Evolutionary conservation across 2,329 filamentous ascomycete species (phyloP), one percentile per base, ranked within the genome.

Genomic region (Penicillium carneum): DNA sequence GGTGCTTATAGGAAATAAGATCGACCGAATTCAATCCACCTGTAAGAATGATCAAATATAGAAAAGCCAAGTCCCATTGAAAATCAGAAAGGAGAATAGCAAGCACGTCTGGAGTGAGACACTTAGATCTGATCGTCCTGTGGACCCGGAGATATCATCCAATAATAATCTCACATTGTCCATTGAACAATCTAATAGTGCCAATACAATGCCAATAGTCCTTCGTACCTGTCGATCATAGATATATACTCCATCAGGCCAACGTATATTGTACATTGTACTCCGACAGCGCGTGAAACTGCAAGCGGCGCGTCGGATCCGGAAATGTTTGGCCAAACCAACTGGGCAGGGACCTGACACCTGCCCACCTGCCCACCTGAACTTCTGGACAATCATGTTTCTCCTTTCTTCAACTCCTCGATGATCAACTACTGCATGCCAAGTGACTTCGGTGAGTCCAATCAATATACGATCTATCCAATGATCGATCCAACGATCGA

Each of bases 1-100:
- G 68, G 69, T 20, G 71, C 70, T 38, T 72, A 73, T 63, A 39
- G 52, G 31, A 64, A 62, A 53, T 50, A 57, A n/a, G 36, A 12
- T 16, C 2, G 8, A 43, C 5, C 26, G 20, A 11, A n/a, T 20
- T 6, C 6, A 3, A 34, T 14, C 18, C 4, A 14, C 1, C 1
- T 14, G 51, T 20, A 29, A n/a, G 33, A 49, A 49, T 18, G 31
- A 54, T 34, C 29, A 43, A 41, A 34, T 12, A 42, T 59, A 56
- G 51, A 59, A 54, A 12, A 10, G 23, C 23, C 23, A n/a, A n/a
- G 9, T 26, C 33, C 33, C 8, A 36, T 26, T 50, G 47, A 50
- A 38, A 50, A n/a, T 11, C 47, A 26, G 20, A 23, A 23, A 49
- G 33, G 33, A 50, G 46, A 36, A 36, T 49, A 23, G 31, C 7